Conservation (phyloP, 2,329 filamentous ascomycete species). For the Fusarium austroafricanum region DNA sequence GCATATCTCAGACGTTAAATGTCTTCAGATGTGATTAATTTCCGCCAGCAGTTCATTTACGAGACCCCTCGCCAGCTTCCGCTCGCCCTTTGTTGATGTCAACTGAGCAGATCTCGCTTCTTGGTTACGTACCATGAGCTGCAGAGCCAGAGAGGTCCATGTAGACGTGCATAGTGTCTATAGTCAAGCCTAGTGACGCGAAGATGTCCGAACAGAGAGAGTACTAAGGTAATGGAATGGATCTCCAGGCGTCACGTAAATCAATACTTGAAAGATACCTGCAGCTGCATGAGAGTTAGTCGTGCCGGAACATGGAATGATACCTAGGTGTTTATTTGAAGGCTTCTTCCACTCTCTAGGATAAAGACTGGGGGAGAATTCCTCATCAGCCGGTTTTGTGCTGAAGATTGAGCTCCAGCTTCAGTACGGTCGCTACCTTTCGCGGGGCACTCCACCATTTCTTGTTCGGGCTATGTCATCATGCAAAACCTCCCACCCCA, state of each 20-base stretch:
- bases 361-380: too few species aligned
- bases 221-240: constrained; percentile 15
- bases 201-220: background rate
- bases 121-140: background rate
- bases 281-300: background rate
- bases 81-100: background rate
- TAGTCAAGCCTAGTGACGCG: constrained; percentile 2
- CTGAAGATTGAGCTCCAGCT: constrained; percentile 4
- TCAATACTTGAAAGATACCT: constrained; percentile 4
- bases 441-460: constrained; percentile 39
- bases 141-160: constrained; percentile 14
- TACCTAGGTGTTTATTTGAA: background rate
- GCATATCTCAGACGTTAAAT: background rate
- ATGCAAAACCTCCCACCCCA: constrained; percentile 26
- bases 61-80: background rate
- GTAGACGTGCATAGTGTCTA: constrained; percentile 8
- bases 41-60: background rate
- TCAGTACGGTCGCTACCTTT: background rate
- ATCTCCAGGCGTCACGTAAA: constrained; percentile 17
- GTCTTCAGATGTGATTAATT: background rate
- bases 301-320: background rate
- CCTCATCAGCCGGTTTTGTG: background rate
- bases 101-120: background rate
- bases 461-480: constrained; percentile 34
- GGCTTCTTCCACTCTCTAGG: background rate